A percentile compares a stretch with the other conserved stretches of the same genome.
phyloP scores from a whole-genome alignment of 805 yeast species.

The Starmerella gropengiesseri region DNA sequence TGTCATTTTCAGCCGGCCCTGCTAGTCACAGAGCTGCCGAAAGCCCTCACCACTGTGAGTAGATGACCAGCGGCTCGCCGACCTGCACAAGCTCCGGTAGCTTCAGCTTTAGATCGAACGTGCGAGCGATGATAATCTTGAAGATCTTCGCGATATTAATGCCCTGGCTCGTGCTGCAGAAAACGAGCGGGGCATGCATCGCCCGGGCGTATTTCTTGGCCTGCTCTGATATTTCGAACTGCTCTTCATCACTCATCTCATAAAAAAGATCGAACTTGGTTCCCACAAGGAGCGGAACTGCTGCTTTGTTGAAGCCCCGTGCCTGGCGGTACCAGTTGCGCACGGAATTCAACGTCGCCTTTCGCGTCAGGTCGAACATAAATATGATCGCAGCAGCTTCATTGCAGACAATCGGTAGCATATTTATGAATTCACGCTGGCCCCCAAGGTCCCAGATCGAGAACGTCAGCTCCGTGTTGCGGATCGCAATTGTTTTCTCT shows the following conservation, averaged over 20 bases:
- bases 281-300: conserved; percentile 84
- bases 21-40: neutral
- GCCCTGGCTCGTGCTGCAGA: conserved; percentile 84
- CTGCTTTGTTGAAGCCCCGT: conserved; percentile 76
- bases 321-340: conserved; percentile 94
- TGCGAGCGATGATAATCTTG: conserved; percentile 79
- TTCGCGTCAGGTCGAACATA: conserved; percentile 81
- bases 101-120: conserved; percentile 72
- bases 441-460: conserved; percentile 96
- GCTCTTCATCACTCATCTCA: conserved; percentile 67
- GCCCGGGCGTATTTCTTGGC: conserved; percentile 79
- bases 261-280: conserved; percentile 86
- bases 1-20: neutral
- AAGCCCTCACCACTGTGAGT: conserved; percentile 34
- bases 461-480: conserved; percentile 79
- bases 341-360: conserved; percentile 72
- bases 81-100: conserved; percentile 71
- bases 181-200: conserved; percentile 74
- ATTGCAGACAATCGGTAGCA: conserved; percentile 84
- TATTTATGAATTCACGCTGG: conserved; percentile 84
- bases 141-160: conserved; percentile 89
- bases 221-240: conserved; percentile 68
- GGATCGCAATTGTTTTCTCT: conserved; percentile 76
- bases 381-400: conserved; percentile 88
- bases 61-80: conserved; percentile 87